phyloP scores from a whole-genome alignment of 164 flowering plant genomes.

The Chloranthus sessilifolius region DNA sequence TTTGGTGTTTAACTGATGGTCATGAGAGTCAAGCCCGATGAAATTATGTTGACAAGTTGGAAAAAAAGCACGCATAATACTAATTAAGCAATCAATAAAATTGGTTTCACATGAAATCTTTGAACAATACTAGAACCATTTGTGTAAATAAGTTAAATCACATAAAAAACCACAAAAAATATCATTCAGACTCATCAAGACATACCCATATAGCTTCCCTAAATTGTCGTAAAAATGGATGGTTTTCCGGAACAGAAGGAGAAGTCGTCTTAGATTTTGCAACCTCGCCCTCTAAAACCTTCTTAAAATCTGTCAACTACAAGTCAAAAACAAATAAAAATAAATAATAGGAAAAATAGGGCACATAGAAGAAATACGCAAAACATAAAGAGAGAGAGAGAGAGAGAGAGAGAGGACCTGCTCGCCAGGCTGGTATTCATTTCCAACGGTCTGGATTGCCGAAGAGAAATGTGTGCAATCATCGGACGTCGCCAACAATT shows the following conservation, averaged over 20 bases:
- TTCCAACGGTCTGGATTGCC: constrained; percentile 51
- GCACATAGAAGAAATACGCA: neutral
- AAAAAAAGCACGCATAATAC: no score
- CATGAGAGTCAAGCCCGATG: no score
- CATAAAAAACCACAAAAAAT: no score
- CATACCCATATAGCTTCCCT: constrained; percentile 89
- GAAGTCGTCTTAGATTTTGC: constrained; percentile 32
- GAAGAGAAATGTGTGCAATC: constrained; percentile 42
- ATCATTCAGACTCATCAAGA: no score
- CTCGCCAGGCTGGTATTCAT: constrained; percentile 37
- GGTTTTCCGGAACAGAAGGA: constrained; percentile 36
- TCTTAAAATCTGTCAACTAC: constrained; percentile 74
- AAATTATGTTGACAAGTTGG: no score
- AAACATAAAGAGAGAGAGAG: neutral
- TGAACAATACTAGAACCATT: no score
- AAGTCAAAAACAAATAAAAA: constrained; percentile 6
- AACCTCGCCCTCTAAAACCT: constrained; percentile 53
- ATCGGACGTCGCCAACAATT: constrained; percentile 45
- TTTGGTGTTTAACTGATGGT: no score
- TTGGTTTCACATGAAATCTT: no score
- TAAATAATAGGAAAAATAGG: neutral
- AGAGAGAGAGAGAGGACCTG: constrained; percentile 32
- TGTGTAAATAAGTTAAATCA: no score
- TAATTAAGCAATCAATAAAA: no score
- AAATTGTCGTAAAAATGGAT: constrained; percentile 58